Percentiles rank a stretch among this genome's conserved stretches.
phyloP scores from a whole-genome alignment of 768 basidiomycete species.

The Guyanaporus albipodus region DNA sequence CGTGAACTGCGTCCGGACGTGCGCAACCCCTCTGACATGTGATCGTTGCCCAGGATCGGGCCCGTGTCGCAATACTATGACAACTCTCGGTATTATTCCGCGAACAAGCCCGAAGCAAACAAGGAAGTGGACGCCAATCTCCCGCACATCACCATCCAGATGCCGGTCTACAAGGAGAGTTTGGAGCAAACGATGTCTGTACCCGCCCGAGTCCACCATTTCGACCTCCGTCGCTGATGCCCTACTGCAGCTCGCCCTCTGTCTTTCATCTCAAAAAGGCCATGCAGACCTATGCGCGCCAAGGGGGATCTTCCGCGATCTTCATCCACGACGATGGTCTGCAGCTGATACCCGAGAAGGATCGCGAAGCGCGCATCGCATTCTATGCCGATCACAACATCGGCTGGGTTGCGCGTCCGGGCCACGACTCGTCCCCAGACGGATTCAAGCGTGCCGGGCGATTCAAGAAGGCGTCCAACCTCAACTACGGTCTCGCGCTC shows the following conservation, averaged over 20 bases:
- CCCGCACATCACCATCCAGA: slow-evolving; percentile 74
- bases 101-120: slow-evolving; percentile 56
- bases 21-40: neutral
- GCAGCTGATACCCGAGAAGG: slow-evolving; percentile 43
- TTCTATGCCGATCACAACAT: slow-evolving; percentile 58
- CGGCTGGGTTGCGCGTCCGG: slow-evolving; percentile 58
- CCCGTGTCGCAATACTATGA: slow-evolving; percentile 84
- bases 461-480: slow-evolving; percentile 92
- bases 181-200: slow-evolving; percentile 78
- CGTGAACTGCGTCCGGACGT: slow-evolving; percentile 19
- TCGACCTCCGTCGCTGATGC: neutral
- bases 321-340: slow-evolving; percentile 63
- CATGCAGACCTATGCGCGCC: slow-evolving; percentile 62
- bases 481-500: slow-evolving; percentile 70
- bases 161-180: slow-evolving; percentile 89
- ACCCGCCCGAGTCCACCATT: neutral
- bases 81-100: slow-evolving; percentile 82
- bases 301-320: slow-evolving; percentile 56
- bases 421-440: slow-evolving; percentile 28
- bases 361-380: slow-evolving; percentile 44
- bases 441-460: slow-evolving; percentile 55
- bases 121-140: slow-evolving; percentile 58
- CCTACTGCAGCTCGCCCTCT: slow-evolving; percentile 50
- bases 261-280: slow-evolving; percentile 63
- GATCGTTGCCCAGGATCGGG: slow-evolving; percentile 49